Conservation (phyloP, 208 protist genomes). For the Lotmaria passim region DNA sequence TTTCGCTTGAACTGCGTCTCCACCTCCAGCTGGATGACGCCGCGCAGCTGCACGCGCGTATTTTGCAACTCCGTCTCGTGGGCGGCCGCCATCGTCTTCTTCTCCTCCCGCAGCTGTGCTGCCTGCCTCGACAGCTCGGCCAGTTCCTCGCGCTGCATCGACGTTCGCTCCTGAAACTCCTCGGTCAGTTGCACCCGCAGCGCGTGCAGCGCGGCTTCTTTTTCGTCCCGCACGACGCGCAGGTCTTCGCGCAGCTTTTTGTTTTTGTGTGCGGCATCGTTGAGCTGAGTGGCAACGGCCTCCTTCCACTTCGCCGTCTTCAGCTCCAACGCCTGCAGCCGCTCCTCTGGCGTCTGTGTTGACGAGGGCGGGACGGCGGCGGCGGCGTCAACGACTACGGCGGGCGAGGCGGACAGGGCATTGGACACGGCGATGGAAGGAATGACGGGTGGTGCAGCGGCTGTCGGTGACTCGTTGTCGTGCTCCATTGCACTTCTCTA, state of each 20-base stretch:
- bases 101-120: slow-evolving; percentile 48
- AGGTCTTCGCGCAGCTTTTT: slow-evolving; percentile 74
- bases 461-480: neutral
- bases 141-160: slow-evolving; percentile 65
- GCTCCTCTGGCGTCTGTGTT: slow-evolving; percentile 32
- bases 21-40: slow-evolving; percentile 36
- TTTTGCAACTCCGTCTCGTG: slow-evolving; percentile 53
- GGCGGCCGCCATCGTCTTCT: slow-evolving; percentile 38
- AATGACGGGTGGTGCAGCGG: neutral
- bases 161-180: slow-evolving; percentile 76
- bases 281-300: slow-evolving; percentile 60
- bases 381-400: neutral
- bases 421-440: neutral
- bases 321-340: slow-evolving; percentile 47
- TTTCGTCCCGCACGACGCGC: slow-evolving; percentile 27
- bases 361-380: neutral
- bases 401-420: neutral
- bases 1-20: slow-evolving; percentile 26
- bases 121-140: slow-evolving; percentile 33
- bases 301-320: slow-evolving; percentile 70
- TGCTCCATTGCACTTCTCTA: neutral
- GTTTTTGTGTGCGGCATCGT: slow-evolving; percentile 73
- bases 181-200: slow-evolving; percentile 63
- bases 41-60: slow-evolving; percentile 22
- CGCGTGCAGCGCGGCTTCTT: slow-evolving; percentile 39